phyloP scores from a whole-genome alignment of 805 yeast genomes.

The Candida tibetensis region DNA sequence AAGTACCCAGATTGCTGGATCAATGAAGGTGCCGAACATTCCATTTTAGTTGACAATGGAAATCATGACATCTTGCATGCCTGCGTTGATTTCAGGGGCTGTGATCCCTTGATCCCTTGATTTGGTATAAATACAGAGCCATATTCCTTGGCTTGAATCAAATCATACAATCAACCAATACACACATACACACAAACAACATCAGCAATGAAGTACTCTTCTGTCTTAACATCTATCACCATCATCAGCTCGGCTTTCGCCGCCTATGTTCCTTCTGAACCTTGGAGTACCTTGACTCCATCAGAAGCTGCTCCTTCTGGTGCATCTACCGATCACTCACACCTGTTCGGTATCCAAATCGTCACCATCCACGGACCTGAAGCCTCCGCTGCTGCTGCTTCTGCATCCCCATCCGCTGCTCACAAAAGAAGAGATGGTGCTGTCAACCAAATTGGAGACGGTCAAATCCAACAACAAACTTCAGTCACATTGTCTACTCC shows the following conservation, averaged over 20 bases:
- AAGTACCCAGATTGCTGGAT: too few species aligned
- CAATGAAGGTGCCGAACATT: too few species aligned
- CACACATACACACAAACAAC: conserved; percentile 2
- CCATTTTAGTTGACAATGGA: too few species aligned
- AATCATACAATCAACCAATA: too few species aligned
- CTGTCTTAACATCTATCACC: conserved; percentile 28
- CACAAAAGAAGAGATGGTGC: conserved; percentile 12
- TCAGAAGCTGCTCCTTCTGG: conserved; percentile 22
- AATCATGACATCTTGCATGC: too few species aligned
- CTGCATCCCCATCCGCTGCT: conserved; percentile 18
- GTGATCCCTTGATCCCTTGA: too few species aligned
- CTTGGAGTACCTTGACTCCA: conserved; percentile 34
- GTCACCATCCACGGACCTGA: conserved; percentile 44
- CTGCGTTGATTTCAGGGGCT: too few species aligned
- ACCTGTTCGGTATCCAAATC: conserved; percentile 68
- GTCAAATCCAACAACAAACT: conserved; percentile 53
- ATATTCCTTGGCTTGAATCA: too few species aligned
- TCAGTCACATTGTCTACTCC: conserved; percentile 6
- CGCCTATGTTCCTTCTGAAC: conserved; percentile 38
- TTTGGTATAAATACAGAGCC: too few species aligned
- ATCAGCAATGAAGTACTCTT: conserved; percentile 20
- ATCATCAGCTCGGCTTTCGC: conserved; percentile 51
- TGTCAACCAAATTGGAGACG: conserved; percentile 44
- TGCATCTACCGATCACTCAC: conserved; percentile 50
- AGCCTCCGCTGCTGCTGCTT: conserved; percentile 20